Conservation (phyloP, 768 basidiomycete species). For the Nidularia pulvinata region DNA sequence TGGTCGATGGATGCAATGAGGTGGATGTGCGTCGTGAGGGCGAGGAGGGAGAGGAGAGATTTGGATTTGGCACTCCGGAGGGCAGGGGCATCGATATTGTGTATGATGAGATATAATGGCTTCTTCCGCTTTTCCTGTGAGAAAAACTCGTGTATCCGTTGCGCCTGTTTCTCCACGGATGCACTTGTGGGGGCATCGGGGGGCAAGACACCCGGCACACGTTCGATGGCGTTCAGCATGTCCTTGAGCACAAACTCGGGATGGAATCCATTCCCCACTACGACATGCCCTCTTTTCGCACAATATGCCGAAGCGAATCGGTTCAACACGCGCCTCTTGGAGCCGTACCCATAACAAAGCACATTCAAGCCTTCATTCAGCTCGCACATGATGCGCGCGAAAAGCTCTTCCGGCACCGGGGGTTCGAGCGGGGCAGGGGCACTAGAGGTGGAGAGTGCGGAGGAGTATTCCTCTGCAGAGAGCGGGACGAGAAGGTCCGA, state of each 20-base stretch:
- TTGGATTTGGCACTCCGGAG: conserved; percentile 66
- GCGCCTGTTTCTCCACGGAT: conserved; percentile 56
- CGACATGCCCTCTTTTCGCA: conserved; percentile 63
- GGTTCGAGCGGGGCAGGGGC: background rate
- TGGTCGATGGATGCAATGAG: conserved; percentile 88
- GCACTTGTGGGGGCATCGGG: conserved; percentile 33
- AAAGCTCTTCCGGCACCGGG: conserved; percentile 19
- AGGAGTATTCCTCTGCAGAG: conserved; percentile 59
- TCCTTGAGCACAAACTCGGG: conserved; percentile 71
- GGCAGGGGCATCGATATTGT: conserved; percentile 83
- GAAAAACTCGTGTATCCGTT: conserved; percentile 68
- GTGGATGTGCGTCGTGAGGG: conserved; percentile 75
- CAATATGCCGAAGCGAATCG: conserved; percentile 64
- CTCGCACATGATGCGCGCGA: conserved; percentile 68
- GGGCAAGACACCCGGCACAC: conserved; percentile 36
- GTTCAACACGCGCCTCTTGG: conserved; percentile 79
- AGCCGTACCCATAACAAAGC: conserved; percentile 87
- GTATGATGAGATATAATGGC: conserved; percentile 78
- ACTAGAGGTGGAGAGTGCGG: conserved; percentile 30
- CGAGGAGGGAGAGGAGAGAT: conserved; percentile 70
- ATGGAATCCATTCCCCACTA: conserved; percentile 79
- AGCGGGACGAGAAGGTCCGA: conserved; percentile 74
- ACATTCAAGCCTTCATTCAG: conserved; percentile 86
- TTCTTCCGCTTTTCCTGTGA: conserved; percentile 27
- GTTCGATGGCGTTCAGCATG: conserved; percentile 61